A percentile compares a stretch with the other conserved stretches of the same genome.
phyloP scores from a whole-genome alignment of 495 filamentous ascomycete species.

The Endocarpon pusillum region DNA sequence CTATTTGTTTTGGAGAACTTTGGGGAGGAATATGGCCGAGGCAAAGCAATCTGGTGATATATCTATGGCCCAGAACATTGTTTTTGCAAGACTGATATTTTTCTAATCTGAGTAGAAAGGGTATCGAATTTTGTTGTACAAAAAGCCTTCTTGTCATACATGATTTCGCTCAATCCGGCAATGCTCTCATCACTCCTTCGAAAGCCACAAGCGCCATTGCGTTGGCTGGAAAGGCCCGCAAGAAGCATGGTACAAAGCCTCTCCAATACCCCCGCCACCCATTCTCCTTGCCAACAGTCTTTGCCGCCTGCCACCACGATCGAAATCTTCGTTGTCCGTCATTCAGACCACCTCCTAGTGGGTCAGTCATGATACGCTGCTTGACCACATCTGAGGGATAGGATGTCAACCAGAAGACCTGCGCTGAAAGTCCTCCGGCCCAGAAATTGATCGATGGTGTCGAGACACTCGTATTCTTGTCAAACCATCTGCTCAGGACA shows the following conservation, averaged over 20 bases:
- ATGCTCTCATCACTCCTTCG: slow-evolving; percentile 72
- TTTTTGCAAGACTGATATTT: too few species aligned
- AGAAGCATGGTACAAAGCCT: slow-evolving; percentile 82
- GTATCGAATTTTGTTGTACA: too few species aligned
- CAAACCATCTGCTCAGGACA: slow-evolving; percentile 50
- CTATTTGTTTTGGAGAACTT: too few species aligned
- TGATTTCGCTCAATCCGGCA: too few species aligned
- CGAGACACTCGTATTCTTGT: slow-evolving; percentile 48
- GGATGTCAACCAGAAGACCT: slow-evolving; percentile 81
- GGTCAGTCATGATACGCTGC: slow-evolving; percentile 94
- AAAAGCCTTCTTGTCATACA: too few species aligned
- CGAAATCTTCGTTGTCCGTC: slow-evolving; percentile 54
- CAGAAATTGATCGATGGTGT: slow-evolving; percentile 83
- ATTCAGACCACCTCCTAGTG: slow-evolving; percentile 48
- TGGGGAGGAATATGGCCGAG: too few species aligned
- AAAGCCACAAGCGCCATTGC: slow-evolving; percentile 85
- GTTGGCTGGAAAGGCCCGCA: slow-evolving; percentile 92
- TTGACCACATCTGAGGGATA: slow-evolving; percentile 95
- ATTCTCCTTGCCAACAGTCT: slow-evolving; percentile 52
- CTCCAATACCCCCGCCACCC: slow-evolving; percentile 78
- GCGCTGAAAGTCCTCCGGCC: slow-evolving; percentile 83
- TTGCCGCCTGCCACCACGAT: slow-evolving; percentile 67
- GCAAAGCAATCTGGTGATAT: too few species aligned
- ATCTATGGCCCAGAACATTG: too few species aligned
- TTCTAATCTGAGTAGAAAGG: too few species aligned